These are phyloP conservation scores for Amauroascus niger DNA, from an alignment of 2,329 filamentous ascomycete genomes.

Conservation along the genomic window DNA sequence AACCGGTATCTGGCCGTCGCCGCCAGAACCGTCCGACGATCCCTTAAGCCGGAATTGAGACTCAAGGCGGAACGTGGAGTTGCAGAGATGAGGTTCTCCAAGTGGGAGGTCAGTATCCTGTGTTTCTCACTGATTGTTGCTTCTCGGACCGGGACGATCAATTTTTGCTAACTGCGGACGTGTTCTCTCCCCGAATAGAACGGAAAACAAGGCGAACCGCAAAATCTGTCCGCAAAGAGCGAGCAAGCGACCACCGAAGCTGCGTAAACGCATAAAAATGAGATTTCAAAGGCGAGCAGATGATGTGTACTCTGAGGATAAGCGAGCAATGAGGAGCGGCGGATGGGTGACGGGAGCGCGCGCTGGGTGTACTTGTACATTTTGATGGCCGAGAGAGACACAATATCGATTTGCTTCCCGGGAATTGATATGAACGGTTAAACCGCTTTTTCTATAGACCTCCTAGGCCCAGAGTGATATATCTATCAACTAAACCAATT, in stretches of 20 bases:
- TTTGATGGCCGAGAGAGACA: background rate
- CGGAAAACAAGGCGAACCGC: constrained; percentile 86
- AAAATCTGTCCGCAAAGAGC: constrained; percentile 55
- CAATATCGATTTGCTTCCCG: background rate
- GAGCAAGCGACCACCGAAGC: constrained; percentile 37
- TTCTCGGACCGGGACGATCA: background rate
- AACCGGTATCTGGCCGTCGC: constrained; percentile 98
- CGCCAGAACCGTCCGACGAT: constrained; percentile 87
- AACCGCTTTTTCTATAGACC: constrained; percentile 5
- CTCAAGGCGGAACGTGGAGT: constrained; percentile 79
- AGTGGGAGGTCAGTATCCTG: constrained; percentile 77
- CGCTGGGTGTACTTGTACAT: constrained; percentile 14
- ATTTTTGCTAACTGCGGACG: background rate
- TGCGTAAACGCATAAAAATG: constrained; percentile 38
- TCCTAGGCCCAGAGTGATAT: background rate
- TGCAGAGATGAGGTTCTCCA: constrained; percentile 79
- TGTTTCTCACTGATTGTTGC: background rate
- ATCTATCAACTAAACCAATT: background rate
- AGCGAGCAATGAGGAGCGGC: constrained; percentile 16
- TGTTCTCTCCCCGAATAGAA: constrained; percentile 48
- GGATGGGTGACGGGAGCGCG: constrained; percentile 17
- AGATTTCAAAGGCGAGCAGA: constrained; percentile 18
- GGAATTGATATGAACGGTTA: background rate
- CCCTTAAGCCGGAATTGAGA: constrained; percentile 91
- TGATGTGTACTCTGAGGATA: constrained; percentile 12